Base-by-base conservation (phyloP, 1,139 yeast genomes). In the Debaryomyces udenii region DNA sequence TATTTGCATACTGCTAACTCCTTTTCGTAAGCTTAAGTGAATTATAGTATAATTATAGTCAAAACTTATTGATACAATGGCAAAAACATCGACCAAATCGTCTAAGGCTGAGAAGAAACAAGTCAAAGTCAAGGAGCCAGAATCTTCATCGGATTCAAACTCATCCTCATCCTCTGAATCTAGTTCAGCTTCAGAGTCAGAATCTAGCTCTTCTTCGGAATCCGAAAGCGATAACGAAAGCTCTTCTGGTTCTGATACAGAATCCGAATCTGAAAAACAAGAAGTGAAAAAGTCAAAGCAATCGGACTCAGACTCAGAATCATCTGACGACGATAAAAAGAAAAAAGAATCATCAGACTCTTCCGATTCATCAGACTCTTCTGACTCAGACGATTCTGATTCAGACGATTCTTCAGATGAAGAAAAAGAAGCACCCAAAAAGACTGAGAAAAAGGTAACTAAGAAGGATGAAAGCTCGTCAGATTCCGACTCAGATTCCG, bases 61-160 rank as follows among this genome's bases (percentile, higher is more conserved):
- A 27, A 16, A 9, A 35, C 15, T 11, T 14, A 24, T 48, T 20
- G 40, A 9, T 10, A 34, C 13, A 49, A 64, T 64, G 69, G 69
- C 68, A 52, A 63, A 62, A 51, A 46, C 66, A 50, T 52, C 57
- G 30, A 52, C 49, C 22, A 20, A 20, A 49, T 53, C 61, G 27
- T 46, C 60, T 29, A 62, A 64, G 46, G 54, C 52, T 38, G 52
- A 52, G 45, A 57, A 57, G 53, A 62, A 59, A 35, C 52, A 51
- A 47, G 58, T 56, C 47, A 62, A 59, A 53, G 58, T 60, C 44
- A 59, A 57, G 51, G 57, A 61, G 64, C 53, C 56, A 52, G 53
- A 53, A 48, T 50, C 50, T 44, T 44, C 51, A 42, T 46, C 48
- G 44, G 55, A 53, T 40, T 51, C 61, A 31, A 55, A 57, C 44